phyloP scores from a whole-genome alignment of 176 grass and related monocot species.

The Elymus sibiricus region DNA sequence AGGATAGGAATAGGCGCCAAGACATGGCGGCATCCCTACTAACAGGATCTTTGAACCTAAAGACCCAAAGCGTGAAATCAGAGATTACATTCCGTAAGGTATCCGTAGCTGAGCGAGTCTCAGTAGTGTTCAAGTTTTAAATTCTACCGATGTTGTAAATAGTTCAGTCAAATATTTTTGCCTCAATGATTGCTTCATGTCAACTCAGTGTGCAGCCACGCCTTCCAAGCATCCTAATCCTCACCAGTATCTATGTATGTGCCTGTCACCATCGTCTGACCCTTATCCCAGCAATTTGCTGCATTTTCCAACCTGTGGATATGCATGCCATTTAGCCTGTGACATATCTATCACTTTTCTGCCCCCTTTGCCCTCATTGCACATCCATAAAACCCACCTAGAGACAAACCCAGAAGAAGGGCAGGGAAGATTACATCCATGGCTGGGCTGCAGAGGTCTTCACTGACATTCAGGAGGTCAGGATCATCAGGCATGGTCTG shows the following conservation, averaged over 20 bases:
- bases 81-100: too few species aligned
- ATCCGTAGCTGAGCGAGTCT: too few species aligned
- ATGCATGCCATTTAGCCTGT: background rate
- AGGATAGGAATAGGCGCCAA: too few species aligned
- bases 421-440: slow-evolving; percentile 18
- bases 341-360: background rate
- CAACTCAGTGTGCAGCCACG: slow-evolving; percentile 2
- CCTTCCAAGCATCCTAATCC: slow-evolving; percentile 13
- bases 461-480: slow-evolving; percentile 56
- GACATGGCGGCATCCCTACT: too few species aligned
- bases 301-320: background rate
- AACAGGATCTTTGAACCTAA: too few species aligned
- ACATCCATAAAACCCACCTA: background rate
- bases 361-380: background rate
- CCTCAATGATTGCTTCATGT: slow-evolving; percentile 5
- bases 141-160: background rate
- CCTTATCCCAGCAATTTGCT: background rate
- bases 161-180: background rate
- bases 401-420: background rate
- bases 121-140: background rate
- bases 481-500: slow-evolving; percentile 75
- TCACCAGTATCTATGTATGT: background rate
- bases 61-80: too few species aligned
- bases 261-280: slow-evolving; percentile 21
- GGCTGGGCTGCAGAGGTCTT: slow-evolving; percentile 58